Evolutionary conservation across 257 asterid species (phyloP).

Genomic region (Rubia yunnanensis): DNA sequence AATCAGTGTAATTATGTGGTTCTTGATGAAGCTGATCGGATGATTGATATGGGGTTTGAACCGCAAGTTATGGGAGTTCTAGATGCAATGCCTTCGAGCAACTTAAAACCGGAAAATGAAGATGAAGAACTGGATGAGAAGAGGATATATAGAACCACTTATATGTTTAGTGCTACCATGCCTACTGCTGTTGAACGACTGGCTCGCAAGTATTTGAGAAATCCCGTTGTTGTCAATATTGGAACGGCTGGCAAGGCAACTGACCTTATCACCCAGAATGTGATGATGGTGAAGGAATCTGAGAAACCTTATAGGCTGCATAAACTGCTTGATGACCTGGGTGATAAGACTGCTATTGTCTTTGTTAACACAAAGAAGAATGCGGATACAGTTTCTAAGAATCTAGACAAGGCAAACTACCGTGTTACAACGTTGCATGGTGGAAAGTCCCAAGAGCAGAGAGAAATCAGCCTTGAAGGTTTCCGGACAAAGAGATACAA

Average conservation of each 20-base stretch:
- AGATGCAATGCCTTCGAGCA: conserved; percentile 28
- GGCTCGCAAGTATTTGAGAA: conserved; percentile 23
- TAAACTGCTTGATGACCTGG: conserved; percentile 24
- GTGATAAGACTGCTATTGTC: conserved; percentile 26
- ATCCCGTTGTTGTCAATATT: conserved; percentile 23
- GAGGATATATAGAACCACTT: conserved; percentile 22
- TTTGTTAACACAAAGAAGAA: conserved; percentile 22
- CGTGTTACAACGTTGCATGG: conserved; percentile 28
- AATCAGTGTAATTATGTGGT: conserved; percentile 31
- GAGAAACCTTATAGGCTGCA: conserved; percentile 18
- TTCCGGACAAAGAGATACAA: conserved; percentile 25
- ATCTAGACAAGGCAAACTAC: conserved; percentile 18
- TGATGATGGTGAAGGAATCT: conserved; percentile 23
- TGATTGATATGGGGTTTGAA: conserved; percentile 29
- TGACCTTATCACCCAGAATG: conserved; percentile 25
- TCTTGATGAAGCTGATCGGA: conserved; percentile 30
- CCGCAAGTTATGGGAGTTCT: conserved; percentile 24
- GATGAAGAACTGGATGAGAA: conserved; percentile 26
- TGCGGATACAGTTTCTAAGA: conserved; percentile 17
- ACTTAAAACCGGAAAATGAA: conserved; percentile 27
- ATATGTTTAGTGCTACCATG: conserved; percentile 30
- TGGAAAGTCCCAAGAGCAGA: conserved; percentile 28
- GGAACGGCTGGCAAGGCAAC: conserved; percentile 26
- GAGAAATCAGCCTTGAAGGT: conserved; percentile 26
- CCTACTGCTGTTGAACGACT: conserved; percentile 28